A percentile compares a stretch with the other conserved stretches of the same genome.
These are phyloP conservation scores for Suillus subalutaceus DNA, from an alignment of 768 basidiomycete genomes.

Conservation along the genomic window DNA sequence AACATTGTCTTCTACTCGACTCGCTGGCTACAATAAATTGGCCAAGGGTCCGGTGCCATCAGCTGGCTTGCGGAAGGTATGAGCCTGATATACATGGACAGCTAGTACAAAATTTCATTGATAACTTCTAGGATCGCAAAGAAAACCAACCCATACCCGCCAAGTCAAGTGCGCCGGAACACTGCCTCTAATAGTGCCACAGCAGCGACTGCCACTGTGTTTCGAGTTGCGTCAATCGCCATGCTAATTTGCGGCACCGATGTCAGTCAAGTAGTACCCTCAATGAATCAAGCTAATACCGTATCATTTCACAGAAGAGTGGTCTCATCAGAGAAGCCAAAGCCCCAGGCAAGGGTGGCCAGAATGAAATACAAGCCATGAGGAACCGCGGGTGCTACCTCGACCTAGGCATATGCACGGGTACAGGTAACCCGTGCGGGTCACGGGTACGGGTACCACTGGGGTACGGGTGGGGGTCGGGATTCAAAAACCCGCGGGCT, in stretches of 20 bases:
- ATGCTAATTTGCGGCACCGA: not conserved
- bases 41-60: not conserved
- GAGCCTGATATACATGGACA: not conserved
- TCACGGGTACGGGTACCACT: no score
- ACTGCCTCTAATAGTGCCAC: not conserved
- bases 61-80: constrained; percentile 1
- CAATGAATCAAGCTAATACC: not conserved
- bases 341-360: not conserved
- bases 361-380: not conserved
- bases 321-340: not conserved
- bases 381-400: not conserved
- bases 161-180: not conserved
- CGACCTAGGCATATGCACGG: no score
- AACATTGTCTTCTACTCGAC: not conserved
- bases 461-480: no score
- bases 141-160: no score
- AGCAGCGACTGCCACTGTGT: not conserved
- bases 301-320: not conserved
- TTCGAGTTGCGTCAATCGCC: not conserved
- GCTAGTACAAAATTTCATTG: not conserved
- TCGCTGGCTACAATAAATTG: constrained; percentile 2
- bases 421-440: no score
- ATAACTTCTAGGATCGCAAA: constrained; percentile 2
- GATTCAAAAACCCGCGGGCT: no score
- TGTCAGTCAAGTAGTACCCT: not conserved